A percentile compares a stretch with the other conserved stretches of the same genome.
Evolutionary conservation across 345 rosid species (phyloP).

Genomic region (Eucalyptus cloeziana): DNA sequence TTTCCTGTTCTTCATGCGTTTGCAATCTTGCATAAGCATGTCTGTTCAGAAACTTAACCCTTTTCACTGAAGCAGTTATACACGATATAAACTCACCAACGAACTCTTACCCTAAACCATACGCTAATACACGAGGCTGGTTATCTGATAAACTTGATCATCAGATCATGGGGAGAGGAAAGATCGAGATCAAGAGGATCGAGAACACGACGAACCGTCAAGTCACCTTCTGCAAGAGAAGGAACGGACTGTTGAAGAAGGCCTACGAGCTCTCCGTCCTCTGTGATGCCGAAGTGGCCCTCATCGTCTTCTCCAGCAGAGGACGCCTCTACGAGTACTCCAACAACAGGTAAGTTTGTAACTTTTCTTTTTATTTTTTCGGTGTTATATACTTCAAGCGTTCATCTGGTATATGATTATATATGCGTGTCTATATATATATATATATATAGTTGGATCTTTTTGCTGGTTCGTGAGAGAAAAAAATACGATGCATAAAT

Average conservation of each 20-base stretch:
- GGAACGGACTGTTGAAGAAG: slow-evolving; percentile 86
- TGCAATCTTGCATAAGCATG: neutral
- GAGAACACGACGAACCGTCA: slow-evolving; percentile 93
- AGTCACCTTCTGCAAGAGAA: slow-evolving; percentile 93
- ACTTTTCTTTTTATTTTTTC: neutral
- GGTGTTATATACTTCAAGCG: neutral
- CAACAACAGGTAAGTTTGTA: slow-evolving; percentile 57
- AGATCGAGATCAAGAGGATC: slow-evolving; percentile 94
- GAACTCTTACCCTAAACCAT: neutral
- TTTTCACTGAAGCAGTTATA: neutral
- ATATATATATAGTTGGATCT: neutral
- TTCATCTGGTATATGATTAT: too few relatives aligned
- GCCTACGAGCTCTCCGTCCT: slow-evolving; percentile 85
- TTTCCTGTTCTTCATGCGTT: neutral
- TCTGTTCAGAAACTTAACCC: neutral
- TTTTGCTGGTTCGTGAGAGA: neutral
- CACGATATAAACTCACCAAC: neutral
- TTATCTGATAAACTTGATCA: neutral
- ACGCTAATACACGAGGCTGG: neutral
- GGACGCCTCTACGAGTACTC: slow-evolving; percentile 97
- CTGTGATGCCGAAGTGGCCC: slow-evolving; percentile 92
- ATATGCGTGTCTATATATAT: too few relatives aligned
- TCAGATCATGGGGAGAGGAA: slow-evolving; percentile 77
- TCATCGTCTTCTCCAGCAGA: slow-evolving; percentile 89
- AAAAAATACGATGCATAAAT: neutral